Conservation (phyloP, 2,329 filamentous ascomycete species). For the Didymella exigua region DNA sequence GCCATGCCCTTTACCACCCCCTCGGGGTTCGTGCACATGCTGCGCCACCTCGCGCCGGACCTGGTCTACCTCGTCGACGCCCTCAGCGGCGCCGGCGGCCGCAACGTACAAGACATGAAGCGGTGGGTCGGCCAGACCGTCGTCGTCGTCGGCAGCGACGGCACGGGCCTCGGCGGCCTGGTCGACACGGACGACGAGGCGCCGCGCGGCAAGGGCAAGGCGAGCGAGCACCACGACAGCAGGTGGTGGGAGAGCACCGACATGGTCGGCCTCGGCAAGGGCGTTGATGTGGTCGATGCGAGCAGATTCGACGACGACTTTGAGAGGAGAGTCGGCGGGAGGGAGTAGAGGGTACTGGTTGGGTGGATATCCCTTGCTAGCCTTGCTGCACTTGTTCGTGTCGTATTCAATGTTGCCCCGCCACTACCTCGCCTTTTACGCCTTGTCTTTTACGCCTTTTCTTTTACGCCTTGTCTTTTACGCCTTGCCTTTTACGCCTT, state of each 20-base stretch:
- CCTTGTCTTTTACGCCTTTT: too few relatives aligned
- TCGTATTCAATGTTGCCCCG: too few relatives aligned
- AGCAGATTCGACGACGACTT: constrained; percentile 85
- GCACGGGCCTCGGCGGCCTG: constrained; percentile 56
- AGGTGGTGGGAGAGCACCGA: constrained; percentile 82
- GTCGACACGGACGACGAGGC: constrained; percentile 65
- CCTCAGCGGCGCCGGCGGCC: constrained; percentile 75
- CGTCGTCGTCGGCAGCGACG: constrained; percentile 62
- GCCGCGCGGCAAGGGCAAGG: constrained; percentile 29
- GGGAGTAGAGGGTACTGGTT: constrained; percentile 38
- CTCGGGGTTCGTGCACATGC: constrained; percentile 83
- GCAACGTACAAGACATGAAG: constrained; percentile 68
- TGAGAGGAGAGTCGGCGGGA: constrained; percentile 74
- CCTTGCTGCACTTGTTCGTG: too few relatives aligned
- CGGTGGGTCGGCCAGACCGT: constrained; percentile 68
- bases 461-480: too few relatives aligned
- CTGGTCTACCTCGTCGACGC: constrained; percentile 88
- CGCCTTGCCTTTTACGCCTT: too few relatives aligned
- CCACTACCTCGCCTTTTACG: too few relatives aligned
- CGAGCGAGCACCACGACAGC: constrained; percentile 43
- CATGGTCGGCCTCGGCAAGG: constrained; percentile 82
- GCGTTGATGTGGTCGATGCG: constrained; percentile 86
- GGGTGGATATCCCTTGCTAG: constrained; percentile 12
- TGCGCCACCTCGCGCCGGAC: constrained; percentile 83
- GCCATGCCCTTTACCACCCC: constrained; percentile 85